Percentiles rank a stretch among this genome's conserved stretches.
phyloP scores from a whole-genome alignment of 805 yeast species.

The Saturnispora gosingensis region DNA sequence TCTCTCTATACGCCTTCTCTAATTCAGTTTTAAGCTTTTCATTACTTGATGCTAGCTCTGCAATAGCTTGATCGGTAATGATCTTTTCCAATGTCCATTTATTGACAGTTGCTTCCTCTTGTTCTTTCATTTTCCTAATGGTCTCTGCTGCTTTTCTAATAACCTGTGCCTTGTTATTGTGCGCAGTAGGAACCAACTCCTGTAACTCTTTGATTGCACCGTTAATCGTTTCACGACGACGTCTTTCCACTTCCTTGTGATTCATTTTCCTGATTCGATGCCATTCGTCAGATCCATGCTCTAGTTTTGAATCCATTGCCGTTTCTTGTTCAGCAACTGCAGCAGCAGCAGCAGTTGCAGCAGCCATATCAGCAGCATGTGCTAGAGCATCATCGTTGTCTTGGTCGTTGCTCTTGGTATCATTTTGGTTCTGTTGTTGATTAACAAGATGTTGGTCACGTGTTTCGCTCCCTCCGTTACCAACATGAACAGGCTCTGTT shows the following conservation, averaged over 20 bases:
- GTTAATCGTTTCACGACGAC: slow-evolving; percentile 84
- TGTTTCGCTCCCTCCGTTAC: not conserved
- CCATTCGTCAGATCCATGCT: slow-evolving; percentile 69
- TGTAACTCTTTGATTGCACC: slow-evolving; percentile 78
- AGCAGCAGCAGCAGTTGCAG: slow-evolving; percentile 2
- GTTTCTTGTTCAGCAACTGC: not conserved
- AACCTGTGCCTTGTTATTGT: slow-evolving; percentile 85
- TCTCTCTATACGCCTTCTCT: slow-evolving; percentile 86
- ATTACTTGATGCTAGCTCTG: slow-evolving; percentile 75
- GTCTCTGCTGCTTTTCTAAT: slow-evolving; percentile 83
- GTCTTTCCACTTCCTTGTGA: slow-evolving; percentile 92
- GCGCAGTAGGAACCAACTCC: slow-evolving; percentile 68
- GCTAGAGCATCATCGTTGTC: slow-evolving; percentile 4
- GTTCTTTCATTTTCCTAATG: slow-evolving; percentile 81
- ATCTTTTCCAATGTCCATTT: slow-evolving; percentile 94
- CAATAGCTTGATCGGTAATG: slow-evolving; percentile 82
- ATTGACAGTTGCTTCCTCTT: slow-evolving; percentile 81
- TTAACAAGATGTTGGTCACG: not conserved
- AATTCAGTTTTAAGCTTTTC: slow-evolving; percentile 82
- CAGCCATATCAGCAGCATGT: slow-evolving; percentile 9
- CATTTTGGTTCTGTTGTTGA: not conserved
- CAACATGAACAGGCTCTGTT: not conserved
- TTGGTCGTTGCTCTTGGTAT: not conserved
- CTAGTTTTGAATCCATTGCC: not conserved
- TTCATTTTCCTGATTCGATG: slow-evolving; percentile 74